phyloP scores from a whole-genome alignment of 495 filamentous ascomycete genomes.

The Tuber melanosporum region DNA sequence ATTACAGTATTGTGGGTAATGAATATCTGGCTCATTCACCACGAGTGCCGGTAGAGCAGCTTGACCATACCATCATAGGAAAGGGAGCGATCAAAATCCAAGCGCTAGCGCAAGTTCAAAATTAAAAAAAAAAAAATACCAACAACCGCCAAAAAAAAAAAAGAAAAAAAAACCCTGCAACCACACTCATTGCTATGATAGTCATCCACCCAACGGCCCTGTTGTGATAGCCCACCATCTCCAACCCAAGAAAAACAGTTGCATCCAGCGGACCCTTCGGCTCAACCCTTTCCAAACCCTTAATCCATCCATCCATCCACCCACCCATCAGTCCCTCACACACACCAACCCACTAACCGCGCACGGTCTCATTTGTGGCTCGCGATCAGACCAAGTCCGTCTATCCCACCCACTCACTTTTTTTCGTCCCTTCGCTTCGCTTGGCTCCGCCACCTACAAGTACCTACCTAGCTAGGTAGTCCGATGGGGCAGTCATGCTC shows the following conservation, averaged over 20 bases:
- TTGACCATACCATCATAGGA: no score
- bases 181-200: neutral
- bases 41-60: neutral
- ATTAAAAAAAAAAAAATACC: neutral
- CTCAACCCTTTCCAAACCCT: neutral
- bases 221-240: neutral
- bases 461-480: neutral
- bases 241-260: neutral
- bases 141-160: neutral
- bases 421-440: neutral
- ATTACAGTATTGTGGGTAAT: no score
- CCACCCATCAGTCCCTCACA: neutral
- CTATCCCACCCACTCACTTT: neutral
- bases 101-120: neutral
- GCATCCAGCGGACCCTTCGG: neutral
- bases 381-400: neutral
- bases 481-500: neutral
- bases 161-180: neutral
- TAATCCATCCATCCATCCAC: neutral
- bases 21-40: neutral
- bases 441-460: neutral
- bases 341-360: neutral
- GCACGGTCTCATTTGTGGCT: conserved; percentile 2
- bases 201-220: neutral
- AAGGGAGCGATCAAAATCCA: neutral